These are phyloP conservation scores for Lonicera japonica DNA, from an alignment of 129 eudicot genomes.

Conservation along the genomic window DNA sequence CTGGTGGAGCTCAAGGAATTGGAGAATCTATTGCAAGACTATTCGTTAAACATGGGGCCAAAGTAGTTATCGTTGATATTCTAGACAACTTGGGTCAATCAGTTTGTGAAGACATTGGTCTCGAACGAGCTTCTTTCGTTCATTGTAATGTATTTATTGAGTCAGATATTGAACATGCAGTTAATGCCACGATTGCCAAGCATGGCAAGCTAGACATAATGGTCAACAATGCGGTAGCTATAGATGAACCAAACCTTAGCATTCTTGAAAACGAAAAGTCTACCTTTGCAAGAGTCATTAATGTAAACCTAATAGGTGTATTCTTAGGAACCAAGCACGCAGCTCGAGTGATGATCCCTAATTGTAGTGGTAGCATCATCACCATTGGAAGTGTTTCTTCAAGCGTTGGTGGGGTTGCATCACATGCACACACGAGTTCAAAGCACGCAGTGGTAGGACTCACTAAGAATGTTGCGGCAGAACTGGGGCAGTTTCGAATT, in stretches of 20 bases:
- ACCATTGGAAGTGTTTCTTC: conserved; percentile 21
- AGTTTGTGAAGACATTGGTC: conserved; percentile 18
- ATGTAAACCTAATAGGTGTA: conserved; percentile 16
- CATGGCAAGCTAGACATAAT: conserved; percentile 29
- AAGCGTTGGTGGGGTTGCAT: conserved; percentile 13
- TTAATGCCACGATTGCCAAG: conserved; percentile 17
- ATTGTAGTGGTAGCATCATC: conserved; percentile 30
- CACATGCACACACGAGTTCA: conserved; percentile 41
- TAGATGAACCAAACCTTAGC: conserved; percentile 6
- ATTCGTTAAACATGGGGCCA: conserved; percentile 21
- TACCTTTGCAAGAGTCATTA: conserved; percentile 23
- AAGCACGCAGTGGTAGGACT: conserved; percentile 53
- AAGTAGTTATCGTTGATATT: conserved; percentile 10
- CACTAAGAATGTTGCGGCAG: conserved; percentile 29
- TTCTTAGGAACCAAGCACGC: conserved; percentile 38
- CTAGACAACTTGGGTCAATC: conserved; percentile 19
- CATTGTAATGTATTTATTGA: conserved; percentile 23
- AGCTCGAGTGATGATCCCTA: conserved; percentile 36
- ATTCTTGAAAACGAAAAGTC: conserved; percentile 17
- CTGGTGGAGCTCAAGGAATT: conserved; percentile 28
- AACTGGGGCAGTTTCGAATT: conserved; percentile 33
- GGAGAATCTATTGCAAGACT: conserved; percentile 24
- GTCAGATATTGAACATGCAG: conserved; percentile 15
- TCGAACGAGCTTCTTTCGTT: conserved; percentile 5
- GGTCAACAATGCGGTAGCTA: conserved; percentile 22